Percentiles rank a stretch among this genome's conserved stretches.
phyloP scores from a whole-genome alignment of 1,284 basidiomycete genomes.

The Puccinia horiana region DNA sequence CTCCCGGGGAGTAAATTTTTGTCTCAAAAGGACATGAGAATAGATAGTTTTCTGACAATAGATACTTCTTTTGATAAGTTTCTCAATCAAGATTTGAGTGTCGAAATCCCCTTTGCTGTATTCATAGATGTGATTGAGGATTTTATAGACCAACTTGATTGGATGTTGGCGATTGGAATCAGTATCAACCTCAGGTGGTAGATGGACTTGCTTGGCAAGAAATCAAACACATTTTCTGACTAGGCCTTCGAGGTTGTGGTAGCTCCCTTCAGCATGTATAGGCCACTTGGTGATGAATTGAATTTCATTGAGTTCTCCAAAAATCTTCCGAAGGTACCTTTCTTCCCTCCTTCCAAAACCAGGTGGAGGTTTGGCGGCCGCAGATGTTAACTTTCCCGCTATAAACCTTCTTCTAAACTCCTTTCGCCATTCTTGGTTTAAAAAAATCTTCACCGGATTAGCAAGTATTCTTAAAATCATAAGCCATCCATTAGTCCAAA shows the following conservation, averaged over 20 bases:
- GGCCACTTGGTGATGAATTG: conserved; percentile 2
- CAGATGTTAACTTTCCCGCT: neutral
- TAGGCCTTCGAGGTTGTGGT: neutral
- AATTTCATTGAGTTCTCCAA: neutral
- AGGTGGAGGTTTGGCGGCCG: neutral
- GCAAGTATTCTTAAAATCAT: neutral
- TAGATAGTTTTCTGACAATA: conserved; percentile 38
- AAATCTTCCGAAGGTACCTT: conserved; percentile 4
- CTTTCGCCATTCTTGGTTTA: neutral
- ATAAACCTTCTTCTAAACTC: conserved; percentile 18
- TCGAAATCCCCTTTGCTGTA: conserved; percentile 6
- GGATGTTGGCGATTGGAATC: conserved; percentile 4
- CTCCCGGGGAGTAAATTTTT: conserved; percentile 13
- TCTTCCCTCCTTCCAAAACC: neutral
- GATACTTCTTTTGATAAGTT: conserved; percentile 12
- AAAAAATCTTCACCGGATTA: neutral
- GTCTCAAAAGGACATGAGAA: conserved; percentile 28
- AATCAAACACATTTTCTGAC: conserved; percentile 10
- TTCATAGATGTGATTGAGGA: conserved; percentile 36
- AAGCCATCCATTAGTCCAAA: neutral
- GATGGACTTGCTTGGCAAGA: neutral
- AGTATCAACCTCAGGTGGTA: neutral
- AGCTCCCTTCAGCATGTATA: neutral
- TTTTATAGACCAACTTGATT: conserved; percentile 21
- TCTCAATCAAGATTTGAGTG: conserved; percentile 23